Conservation (phyloP, 208 protist genomes). For the Wallacemonas sp. region DNA sequence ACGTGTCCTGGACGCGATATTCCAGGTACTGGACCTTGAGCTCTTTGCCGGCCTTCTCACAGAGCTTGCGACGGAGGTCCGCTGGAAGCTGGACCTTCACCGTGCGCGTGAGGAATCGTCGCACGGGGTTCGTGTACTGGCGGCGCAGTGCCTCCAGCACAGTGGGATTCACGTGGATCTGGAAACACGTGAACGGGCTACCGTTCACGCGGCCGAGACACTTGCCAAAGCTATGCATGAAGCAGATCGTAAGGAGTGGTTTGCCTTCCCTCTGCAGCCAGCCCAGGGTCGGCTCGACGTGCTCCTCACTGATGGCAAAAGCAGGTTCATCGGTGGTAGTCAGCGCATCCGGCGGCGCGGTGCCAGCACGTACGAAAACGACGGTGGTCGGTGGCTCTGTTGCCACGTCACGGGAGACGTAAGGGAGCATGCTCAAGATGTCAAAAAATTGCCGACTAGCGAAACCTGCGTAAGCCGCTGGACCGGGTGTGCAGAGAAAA, state of each 20-base stretch:
- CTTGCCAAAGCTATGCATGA: constrained; percentile 71
- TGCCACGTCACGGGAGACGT: constrained; percentile 50
- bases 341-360: constrained; percentile 32
- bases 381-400: constrained; percentile 55
- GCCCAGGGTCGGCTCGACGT: constrained; percentile 51
- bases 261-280: constrained; percentile 57
- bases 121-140: constrained; percentile 44
- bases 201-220: constrained; percentile 43
- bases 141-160: constrained; percentile 46
- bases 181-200: constrained; percentile 49
- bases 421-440: constrained; percentile 33
- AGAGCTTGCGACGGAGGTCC: constrained; percentile 51
- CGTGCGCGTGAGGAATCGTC: constrained; percentile 48
- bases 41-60: constrained; percentile 39
- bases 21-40: constrained; percentile 67
- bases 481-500: background rate
- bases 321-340: constrained; percentile 32
- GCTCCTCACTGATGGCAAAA: constrained; percentile 55
- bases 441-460: no score
- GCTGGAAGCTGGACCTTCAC: constrained; percentile 45
- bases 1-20: constrained; percentile 49
- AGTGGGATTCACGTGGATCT: constrained; percentile 53
- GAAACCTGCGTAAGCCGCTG: no score
- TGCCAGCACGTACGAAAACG: constrained; percentile 42
- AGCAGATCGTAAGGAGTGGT: constrained; percentile 52